Percentiles rank a stretch among this genome's conserved stretches.
phyloP scores from a whole-genome alignment of 1,284 basidiomycete species.

The Cutaneotrichosporon sp. region DNA sequence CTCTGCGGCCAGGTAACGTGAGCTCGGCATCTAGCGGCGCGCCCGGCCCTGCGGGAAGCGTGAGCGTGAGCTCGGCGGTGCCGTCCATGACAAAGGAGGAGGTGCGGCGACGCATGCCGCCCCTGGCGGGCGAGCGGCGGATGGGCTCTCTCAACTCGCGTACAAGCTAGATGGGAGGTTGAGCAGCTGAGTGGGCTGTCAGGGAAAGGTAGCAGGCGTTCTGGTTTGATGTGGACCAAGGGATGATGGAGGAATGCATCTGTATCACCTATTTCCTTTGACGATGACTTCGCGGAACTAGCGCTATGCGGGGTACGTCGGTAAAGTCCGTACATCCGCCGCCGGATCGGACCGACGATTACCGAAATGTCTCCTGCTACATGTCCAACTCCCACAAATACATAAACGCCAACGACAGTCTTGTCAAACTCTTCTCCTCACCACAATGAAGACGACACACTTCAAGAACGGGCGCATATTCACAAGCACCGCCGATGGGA shows the following conservation, averaged over 20 bases:
- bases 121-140: conserved; percentile 1
- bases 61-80: not conserved
- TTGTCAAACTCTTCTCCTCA: not conserved
- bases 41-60: not conserved
- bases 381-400: not conserved
- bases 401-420: conserved; percentile 1
- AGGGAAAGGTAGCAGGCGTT: too few relatives aligned
- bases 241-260: not conserved
- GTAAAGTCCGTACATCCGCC: not conserved
- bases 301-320: not conserved
- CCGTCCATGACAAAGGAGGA: not conserved
- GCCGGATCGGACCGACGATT: not conserved
- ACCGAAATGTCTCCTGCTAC: not conserved
- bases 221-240: not conserved
- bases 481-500: conserved; percentile 26
- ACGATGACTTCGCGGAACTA: not conserved
- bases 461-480: conserved; percentile 38
- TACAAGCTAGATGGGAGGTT: not conserved
- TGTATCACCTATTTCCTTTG: not conserved
- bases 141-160: conserved; percentile 1
- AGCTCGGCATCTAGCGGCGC: not conserved
- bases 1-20: not conserved
- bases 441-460: conserved; percentile 8
- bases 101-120: conserved; percentile 3
- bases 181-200: not conserved